These are phyloP conservation scores for Populus simonii DNA, from an alignment of 345 rosid genomes.

Conservation along the genomic window DNA sequence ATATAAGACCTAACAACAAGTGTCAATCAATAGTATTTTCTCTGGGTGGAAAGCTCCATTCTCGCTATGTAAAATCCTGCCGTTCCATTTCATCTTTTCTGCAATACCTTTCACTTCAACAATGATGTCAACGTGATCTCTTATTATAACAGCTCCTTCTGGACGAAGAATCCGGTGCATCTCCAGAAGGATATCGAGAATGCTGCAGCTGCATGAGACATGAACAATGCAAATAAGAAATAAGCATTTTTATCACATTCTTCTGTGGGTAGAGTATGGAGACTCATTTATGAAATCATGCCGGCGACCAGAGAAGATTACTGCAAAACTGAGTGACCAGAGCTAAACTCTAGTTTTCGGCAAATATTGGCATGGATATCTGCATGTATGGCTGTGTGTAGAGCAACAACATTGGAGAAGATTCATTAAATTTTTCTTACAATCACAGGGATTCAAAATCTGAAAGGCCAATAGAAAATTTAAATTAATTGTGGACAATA, in stretches of 20 bases:
- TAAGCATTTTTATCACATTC: not conserved
- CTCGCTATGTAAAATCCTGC: conserved; percentile 37
- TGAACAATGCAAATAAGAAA: not conserved
- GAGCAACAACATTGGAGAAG: no score
- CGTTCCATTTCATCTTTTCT: conserved; percentile 50
- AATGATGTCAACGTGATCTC: conserved; percentile 49
- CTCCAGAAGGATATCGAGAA: conserved; percentile 53
- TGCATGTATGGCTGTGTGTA: no score
- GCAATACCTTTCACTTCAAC: conserved; percentile 41
- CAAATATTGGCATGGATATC: no score
- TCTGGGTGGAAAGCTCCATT: conserved; percentile 43
- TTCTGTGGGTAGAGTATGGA: no score
- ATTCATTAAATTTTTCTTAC: no score
- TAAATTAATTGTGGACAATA: no score
- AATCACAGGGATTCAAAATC: no score
- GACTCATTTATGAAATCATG: no score
- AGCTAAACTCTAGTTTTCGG: no score
- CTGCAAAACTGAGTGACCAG: no score
- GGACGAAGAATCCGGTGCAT: conserved; percentile 64
- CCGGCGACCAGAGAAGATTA: no score
- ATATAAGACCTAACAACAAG: conserved; percentile 15
- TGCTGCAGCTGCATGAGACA: conserved; percentile 48
- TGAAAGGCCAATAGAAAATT: no score
- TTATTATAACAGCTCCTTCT: conserved; percentile 46
- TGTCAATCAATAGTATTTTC: conserved; percentile 42